Percentiles rank a stretch among this genome's conserved stretches.
Conservation (phyloP, 2,329 filamentous ascomycete genomes). For the Aureobasidium musti region DNA sequence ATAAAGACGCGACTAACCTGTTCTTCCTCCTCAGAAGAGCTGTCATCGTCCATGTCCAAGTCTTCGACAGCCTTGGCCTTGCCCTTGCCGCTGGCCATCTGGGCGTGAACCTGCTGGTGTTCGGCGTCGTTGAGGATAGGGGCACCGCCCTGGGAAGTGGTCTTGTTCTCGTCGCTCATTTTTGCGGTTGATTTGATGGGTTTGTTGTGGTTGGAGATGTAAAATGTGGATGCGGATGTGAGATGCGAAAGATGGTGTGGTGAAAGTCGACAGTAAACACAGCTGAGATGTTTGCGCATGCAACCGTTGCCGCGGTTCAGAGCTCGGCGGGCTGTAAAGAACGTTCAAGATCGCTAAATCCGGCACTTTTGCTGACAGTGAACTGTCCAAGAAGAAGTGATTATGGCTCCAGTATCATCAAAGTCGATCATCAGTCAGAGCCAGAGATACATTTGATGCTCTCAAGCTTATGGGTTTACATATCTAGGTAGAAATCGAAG, state of each 20-base stretch:
- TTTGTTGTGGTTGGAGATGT: background rate
- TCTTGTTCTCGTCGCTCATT: conserved; percentile 37
- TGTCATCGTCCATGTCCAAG: conserved; percentile 69
- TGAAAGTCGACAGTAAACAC: conserved; percentile 19
- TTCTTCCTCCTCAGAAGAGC: conserved; percentile 67
- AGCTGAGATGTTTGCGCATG: conserved; percentile 23
- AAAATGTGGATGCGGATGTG: background rate
- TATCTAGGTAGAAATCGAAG: too few species aligned
- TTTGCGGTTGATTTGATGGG: conserved; percentile 29
- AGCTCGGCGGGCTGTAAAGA: conserved; percentile 6
- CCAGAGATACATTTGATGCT: too few species aligned
- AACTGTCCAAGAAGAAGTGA: background rate
- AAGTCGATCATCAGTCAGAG: background rate
- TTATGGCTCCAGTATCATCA: background rate
- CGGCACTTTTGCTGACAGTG: background rate
- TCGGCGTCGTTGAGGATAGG: conserved; percentile 34
- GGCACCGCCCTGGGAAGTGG: conserved; percentile 32
- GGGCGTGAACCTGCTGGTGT: conserved; percentile 38
- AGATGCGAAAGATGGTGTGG: background rate
- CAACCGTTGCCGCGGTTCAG: conserved; percentile 19
- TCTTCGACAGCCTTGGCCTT: conserved; percentile 68
- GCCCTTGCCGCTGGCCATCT: conserved; percentile 69
- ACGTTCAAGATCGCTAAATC: background rate
- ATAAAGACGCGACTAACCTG: conserved; percentile 42
- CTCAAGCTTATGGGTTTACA: too few species aligned